Evolutionary conservation across 371 early-diverging fungal genomes (phyloP).

Genomic region (Synchytrium microbalum): DNA sequence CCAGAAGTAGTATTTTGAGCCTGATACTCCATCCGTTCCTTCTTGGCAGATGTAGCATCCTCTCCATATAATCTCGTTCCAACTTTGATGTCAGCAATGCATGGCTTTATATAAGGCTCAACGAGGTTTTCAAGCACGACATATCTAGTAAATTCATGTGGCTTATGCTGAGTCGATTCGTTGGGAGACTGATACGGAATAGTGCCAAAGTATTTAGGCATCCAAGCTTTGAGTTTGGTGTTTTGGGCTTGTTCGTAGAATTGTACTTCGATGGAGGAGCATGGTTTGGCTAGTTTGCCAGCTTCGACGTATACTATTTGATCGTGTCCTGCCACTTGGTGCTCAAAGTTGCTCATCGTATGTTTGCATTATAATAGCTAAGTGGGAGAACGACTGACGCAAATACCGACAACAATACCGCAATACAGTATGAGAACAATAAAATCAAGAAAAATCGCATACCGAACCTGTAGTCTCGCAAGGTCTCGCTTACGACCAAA

Average conservation of each 20-base stretch:
- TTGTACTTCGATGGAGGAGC: slow-evolving; percentile 10
- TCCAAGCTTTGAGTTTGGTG: neutral
- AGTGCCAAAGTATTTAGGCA: neutral
- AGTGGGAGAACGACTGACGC: too few species aligned
- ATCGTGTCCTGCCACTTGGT: slow-evolving; percentile 29
- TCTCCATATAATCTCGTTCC: slow-evolving; percentile 33
- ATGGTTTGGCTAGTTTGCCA: slow-evolving; percentile 12
- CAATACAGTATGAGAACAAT: too few species aligned
- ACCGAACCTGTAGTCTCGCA: too few species aligned
- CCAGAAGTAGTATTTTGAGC: slow-evolving; percentile 30
- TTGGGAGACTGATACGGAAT: neutral
- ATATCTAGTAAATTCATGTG: slow-evolving; percentile 7
- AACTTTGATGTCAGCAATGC: slow-evolving; percentile 33
- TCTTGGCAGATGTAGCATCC: slow-evolving; percentile 27
- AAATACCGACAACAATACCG: too few species aligned
- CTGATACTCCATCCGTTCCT: slow-evolving; percentile 27
- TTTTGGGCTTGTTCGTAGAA: slow-evolving; percentile 11
- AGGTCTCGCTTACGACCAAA: too few species aligned
- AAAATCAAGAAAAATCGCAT: too few species aligned
- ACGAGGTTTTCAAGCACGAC: slow-evolving; percentile 22
- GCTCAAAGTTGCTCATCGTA: too few species aligned
- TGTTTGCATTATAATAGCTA: too few species aligned
- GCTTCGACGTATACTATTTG: slow-evolving; percentile 7
- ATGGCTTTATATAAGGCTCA: slow-evolving; percentile 13
- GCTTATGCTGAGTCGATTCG: neutral